phyloP scores from a whole-genome alignment of 768 basidiomycete species.

The Lentinula lateritia region DNA sequence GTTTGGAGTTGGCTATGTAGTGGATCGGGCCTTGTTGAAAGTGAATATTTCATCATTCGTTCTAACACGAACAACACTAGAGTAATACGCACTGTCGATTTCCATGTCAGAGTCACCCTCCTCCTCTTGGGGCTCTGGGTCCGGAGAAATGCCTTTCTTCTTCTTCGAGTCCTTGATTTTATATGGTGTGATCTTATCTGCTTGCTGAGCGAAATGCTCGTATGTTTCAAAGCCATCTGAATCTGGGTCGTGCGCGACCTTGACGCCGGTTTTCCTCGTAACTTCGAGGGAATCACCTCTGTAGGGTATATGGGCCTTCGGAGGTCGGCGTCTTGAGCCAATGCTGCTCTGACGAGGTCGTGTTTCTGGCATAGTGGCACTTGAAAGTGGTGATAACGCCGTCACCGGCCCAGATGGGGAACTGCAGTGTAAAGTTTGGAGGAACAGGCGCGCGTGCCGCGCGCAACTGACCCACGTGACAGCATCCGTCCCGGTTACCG shows the following conservation, averaged over 20 bases:
- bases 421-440: not conserved
- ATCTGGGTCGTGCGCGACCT: slow-evolving; percentile 59
- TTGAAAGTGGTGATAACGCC: not conserved
- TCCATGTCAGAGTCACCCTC: slow-evolving; percentile 78
- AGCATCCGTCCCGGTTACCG: not conserved
- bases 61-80: slow-evolving; percentile 3
- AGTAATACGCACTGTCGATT: slow-evolving; percentile 52
- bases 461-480: not conserved
- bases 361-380: slow-evolving; percentile 9
- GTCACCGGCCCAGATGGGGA: not conserved
- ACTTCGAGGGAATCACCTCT: slow-evolving; percentile 72
- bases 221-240: slow-evolving; percentile 84
- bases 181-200: slow-evolving; percentile 61
- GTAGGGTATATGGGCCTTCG: slow-evolving; percentile 70
- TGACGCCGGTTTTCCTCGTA: slow-evolving; percentile 77
- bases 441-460: not conserved
- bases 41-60: slow-evolving; percentile 16
- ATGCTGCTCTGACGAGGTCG: slow-evolving; percentile 43
- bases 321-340: slow-evolving; percentile 48
- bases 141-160: slow-evolving; percentile 30
- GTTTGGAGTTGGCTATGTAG: slow-evolving; percentile 34
- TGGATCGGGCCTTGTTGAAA: slow-evolving; percentile 32
- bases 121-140: slow-evolving; percentile 39
- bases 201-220: slow-evolving; percentile 66
- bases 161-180: slow-evolving; percentile 46